Evolutionary conservation across 208 protist species (phyloP).

Genomic region (Leishmania major): DNA sequence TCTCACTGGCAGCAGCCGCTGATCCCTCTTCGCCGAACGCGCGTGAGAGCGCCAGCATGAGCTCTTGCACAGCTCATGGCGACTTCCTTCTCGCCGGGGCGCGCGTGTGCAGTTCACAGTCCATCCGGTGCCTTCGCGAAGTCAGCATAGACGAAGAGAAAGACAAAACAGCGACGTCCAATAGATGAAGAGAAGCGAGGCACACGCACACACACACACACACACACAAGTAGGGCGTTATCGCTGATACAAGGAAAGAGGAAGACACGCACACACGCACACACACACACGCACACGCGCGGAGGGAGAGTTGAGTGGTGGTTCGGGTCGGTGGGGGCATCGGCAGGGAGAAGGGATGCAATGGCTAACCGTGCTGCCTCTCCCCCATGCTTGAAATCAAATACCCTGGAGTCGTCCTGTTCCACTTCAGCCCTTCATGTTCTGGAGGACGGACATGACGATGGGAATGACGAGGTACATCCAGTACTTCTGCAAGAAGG

Average conservation of each 20-base stretch:
- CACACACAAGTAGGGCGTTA: not conserved
- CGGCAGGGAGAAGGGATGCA: not conserved
- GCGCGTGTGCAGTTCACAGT: not conserved
- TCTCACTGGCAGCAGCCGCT: not conserved
- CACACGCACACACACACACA: not conserved
- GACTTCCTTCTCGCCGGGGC: no score
- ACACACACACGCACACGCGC: conserved; percentile 8
- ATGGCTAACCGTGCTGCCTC: not conserved
- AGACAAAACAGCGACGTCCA: not conserved
- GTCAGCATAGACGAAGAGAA: not conserved
- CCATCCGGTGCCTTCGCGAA: not conserved
- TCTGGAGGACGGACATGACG: conserved; percentile 69
- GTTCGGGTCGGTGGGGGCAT: not conserved
- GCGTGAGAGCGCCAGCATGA: not conserved
- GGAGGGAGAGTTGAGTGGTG: not conserved
- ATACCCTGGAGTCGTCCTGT: not conserved
- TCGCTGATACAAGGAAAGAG: not conserved
- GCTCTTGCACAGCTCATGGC: not conserved
- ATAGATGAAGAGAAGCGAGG: not conserved
- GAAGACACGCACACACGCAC: not conserved
- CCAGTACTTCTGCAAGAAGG: conserved; percentile 93
- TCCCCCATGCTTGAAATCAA: not conserved
- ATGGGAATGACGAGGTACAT: conserved; percentile 75
- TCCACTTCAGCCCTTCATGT: conserved; percentile 37
- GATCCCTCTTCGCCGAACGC: not conserved